Evolutionary conservation across 1,139 yeast genomes (phyloP).

Genomic region (Zygoascus meyerae): DNA sequence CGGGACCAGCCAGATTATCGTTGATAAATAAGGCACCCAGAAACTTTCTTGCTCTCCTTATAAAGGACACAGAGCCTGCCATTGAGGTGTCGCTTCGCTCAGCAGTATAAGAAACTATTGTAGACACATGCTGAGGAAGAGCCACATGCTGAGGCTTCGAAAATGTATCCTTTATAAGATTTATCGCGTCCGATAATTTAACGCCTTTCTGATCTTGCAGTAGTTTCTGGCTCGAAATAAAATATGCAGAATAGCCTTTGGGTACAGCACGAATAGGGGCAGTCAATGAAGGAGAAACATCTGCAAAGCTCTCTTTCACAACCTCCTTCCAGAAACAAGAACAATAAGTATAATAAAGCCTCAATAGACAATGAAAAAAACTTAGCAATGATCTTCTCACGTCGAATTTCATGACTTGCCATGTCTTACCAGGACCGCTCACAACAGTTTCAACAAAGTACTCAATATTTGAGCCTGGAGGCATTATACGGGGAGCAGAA

Average conservation of each 20-base stretch:
- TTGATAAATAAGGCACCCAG: too few relatives aligned
- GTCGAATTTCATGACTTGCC: slow-evolving; percentile 23
- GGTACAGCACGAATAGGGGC: neutral
- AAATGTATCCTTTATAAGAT: neutral
- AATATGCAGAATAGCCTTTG: too few relatives aligned
- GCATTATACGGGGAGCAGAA: slow-evolving; percentile 22
- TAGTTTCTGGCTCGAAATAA: too few relatives aligned
- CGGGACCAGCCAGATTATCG: neutral
- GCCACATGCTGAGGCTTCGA: too few relatives aligned
- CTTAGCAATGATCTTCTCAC: slow-evolving; percentile 17
- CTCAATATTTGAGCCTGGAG: slow-evolving; percentile 25
- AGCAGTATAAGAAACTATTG: slow-evolving; percentile 6
- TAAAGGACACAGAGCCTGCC: too few relatives aligned
- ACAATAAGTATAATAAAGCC: neutral
- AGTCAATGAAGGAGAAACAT: too few relatives aligned
- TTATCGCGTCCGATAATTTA: neutral
- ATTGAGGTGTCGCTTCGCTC: neutral
- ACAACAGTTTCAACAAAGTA: slow-evolving; percentile 12
- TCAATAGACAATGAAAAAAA: neutral
- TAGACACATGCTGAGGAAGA: slow-evolving; percentile 7
- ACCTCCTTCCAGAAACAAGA: slow-evolving; percentile 5
- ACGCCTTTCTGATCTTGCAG: neutral
- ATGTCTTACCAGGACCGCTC: slow-evolving; percentile 13
- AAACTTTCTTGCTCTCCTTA: too few relatives aligned
- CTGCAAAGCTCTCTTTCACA: neutral